phyloP scores from a whole-genome alignment of 1,139 yeast species.

The Barnettozyma hawaiiensis region DNA sequence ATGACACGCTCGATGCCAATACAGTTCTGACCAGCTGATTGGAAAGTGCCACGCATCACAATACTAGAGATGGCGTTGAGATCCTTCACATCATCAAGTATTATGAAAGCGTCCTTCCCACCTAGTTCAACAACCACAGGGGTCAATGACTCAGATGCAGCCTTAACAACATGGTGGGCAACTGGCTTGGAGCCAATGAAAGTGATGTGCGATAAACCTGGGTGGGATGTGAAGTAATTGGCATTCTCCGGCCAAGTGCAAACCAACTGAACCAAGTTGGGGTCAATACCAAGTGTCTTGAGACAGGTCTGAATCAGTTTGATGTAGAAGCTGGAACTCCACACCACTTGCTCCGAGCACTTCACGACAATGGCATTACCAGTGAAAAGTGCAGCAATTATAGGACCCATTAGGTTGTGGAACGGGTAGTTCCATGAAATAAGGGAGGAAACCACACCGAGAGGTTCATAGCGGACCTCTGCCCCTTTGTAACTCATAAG shows the following conservation, averaged over 20 bases:
- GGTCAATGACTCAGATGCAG: slow-evolving; percentile 77
- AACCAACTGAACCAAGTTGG: slow-evolving; percentile 77
- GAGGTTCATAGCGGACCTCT: slow-evolving; percentile 87
- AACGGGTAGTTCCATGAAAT: slow-evolving; percentile 97
- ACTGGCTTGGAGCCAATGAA: slow-evolving; percentile 95
- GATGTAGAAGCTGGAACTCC: slow-evolving; percentile 84
- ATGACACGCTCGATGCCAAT: slow-evolving; percentile 94
- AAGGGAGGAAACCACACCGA: slow-evolving; percentile 83
- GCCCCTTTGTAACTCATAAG: slow-evolving; percentile 84
- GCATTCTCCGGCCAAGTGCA: slow-evolving; percentile 81
- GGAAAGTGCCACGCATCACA: slow-evolving; percentile 90
- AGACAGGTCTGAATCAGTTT: slow-evolving; percentile 66
- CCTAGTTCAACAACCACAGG: slow-evolving; percentile 96
- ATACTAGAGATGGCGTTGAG: slow-evolving; percentile 65
- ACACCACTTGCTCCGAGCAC: slow-evolving; percentile 91
- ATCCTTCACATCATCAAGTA: slow-evolving; percentile 65
- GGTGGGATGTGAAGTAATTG: slow-evolving; percentile 77
- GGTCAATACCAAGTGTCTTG: slow-evolving; percentile 66
- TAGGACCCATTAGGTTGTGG: slow-evolving; percentile 89
- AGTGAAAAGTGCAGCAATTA: slow-evolving; percentile 79
- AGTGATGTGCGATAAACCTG: slow-evolving; percentile 78
- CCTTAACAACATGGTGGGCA: slow-evolving; percentile 77
- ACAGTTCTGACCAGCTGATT: slow-evolving; percentile 95
- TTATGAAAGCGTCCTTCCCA: slow-evolving; percentile 88
- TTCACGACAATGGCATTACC: slow-evolving; percentile 90